Percentiles rank a stretch among this genome's conserved stretches.
These are phyloP conservation scores for Torulaspora pretoriensis DNA, from an alignment of 1,139 yeast genomes.

Conservation along the genomic window DNA sequence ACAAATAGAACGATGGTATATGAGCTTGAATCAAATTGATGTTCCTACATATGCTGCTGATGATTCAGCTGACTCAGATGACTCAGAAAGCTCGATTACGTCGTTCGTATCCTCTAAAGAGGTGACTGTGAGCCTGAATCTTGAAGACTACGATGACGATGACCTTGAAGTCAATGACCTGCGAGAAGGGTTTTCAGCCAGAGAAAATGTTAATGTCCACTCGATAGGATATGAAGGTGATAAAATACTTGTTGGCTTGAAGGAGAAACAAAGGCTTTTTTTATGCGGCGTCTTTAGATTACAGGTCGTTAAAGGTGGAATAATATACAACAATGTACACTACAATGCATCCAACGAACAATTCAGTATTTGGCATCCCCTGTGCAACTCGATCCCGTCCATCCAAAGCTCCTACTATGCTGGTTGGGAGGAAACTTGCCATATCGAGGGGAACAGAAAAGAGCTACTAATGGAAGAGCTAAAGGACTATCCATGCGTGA, in stretches of 20 bases:
- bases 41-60: slow-evolving; percentile 8
- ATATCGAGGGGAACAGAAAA: slow-evolving; percentile 27
- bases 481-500: slow-evolving; percentile 24
- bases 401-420: slow-evolving; percentile 40
- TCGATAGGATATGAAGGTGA: slow-evolving; percentile 8
- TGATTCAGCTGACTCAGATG: slow-evolving; percentile 10
- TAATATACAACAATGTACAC: slow-evolving; percentile 49
- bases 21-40: not conserved
- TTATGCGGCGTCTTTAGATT: slow-evolving; percentile 57
- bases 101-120: slow-evolving; percentile 12
- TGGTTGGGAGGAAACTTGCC: slow-evolving; percentile 38
- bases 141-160: slow-evolving; percentile 16
- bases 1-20: not conserved
- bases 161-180: slow-evolving; percentile 5
- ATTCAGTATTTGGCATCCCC: slow-evolving; percentile 47
- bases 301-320: slow-evolving; percentile 55
- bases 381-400: slow-evolving; percentile 52
- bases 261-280: slow-evolving; percentile 46
- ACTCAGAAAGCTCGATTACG: slow-evolving; percentile 6
- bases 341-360: slow-evolving; percentile 42
- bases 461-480: slow-evolving; percentile 12
- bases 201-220: slow-evolving; percentile 13
- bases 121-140: slow-evolving; percentile 3
- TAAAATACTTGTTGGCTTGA: slow-evolving; percentile 29
- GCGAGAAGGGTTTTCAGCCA: slow-evolving; percentile 4